These are phyloP conservation scores for Phytophthora constricta DNA, from an alignment of 352 stramenopile genomes.

Conservation along the genomic window DNA sequence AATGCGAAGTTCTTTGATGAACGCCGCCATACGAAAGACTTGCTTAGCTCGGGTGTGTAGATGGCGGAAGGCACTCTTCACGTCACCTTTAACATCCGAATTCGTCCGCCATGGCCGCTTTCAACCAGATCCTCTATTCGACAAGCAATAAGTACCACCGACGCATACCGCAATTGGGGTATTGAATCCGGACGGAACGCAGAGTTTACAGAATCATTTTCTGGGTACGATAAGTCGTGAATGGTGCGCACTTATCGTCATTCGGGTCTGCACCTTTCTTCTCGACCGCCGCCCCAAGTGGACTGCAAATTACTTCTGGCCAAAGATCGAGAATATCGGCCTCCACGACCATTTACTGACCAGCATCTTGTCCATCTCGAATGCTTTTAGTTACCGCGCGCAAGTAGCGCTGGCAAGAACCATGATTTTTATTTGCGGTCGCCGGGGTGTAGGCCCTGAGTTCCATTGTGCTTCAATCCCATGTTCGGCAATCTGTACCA, in stretches of 20 bases:
- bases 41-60: slow-evolving; percentile 11
- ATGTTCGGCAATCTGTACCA: too few species aligned
- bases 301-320: neutral
- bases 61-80: slow-evolving; percentile 20
- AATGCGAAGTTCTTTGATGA: neutral
- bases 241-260: neutral
- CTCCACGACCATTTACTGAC: neutral
- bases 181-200: too few species aligned
- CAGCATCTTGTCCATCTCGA: slow-evolving; percentile 18
- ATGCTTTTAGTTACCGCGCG: slow-evolving; percentile 34
- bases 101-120: neutral
- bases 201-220: too few species aligned
- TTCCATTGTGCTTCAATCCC: too few species aligned
- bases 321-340: neutral
- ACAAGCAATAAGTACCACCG: too few species aligned
- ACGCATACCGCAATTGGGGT: too few species aligned
- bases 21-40: slow-evolving; percentile 3
- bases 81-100: slow-evolving; percentile 12
- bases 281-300: neutral
- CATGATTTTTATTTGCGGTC: slow-evolving; percentile 16
- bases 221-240: neutral
- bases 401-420: slow-evolving; percentile 30
- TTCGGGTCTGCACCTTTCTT: neutral
- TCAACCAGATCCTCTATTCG: slow-evolving; percentile 6
- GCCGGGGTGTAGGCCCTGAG: too few species aligned